These are phyloP conservation scores for Fusarium praegraminearum DNA, from an alignment of 2,329 filamentous ascomycete genomes.

Conservation along the genomic window DNA sequence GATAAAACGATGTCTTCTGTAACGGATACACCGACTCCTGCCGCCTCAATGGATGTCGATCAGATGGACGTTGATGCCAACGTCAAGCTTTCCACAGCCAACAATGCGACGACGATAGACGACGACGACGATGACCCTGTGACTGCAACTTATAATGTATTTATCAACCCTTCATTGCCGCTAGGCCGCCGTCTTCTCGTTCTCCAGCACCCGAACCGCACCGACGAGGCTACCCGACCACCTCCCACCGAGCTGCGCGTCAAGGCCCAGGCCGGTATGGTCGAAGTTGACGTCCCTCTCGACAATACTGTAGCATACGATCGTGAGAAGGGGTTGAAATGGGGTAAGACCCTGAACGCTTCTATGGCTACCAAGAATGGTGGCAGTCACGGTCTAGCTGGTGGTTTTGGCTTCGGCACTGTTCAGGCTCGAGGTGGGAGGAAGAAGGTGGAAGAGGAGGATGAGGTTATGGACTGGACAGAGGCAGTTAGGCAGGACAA, in stretches of 20 bases:
- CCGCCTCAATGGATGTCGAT: constrained; percentile 42
- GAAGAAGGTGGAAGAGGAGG: constrained; percentile 58
- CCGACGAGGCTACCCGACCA: constrained; percentile 62
- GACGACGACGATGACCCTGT: constrained; percentile 71
- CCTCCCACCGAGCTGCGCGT: constrained; percentile 80
- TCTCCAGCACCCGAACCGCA: constrained; percentile 89
- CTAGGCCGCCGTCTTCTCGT: constrained; percentile 76
- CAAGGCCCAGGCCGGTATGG: constrained; percentile 83
- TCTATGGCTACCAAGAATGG: constrained; percentile 69
- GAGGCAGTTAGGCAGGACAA: constrained; percentile 76
- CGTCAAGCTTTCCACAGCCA: constrained; percentile 22
- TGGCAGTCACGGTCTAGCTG: constrained; percentile 76
- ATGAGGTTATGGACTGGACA: constrained; percentile 70
- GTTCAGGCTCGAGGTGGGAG: constrained; percentile 55
- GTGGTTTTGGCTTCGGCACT: constrained; percentile 75
- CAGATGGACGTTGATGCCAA: constrained; percentile 37
- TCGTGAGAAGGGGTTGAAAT: constrained; percentile 81
- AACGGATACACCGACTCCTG: constrained; percentile 22
- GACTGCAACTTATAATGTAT: constrained; percentile 83
- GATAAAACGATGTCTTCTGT: constrained; percentile 21
- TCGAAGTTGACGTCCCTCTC: constrained; percentile 93
- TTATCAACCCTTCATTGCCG: constrained; percentile 79
- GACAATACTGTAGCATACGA: constrained; percentile 82
- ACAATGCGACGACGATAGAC: constrained; percentile 20
- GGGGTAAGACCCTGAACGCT: constrained; percentile 80